A percentile compares a stretch with the other conserved stretches of the same genome.
These are phyloP conservation scores for Chrysochromulina tobinii DNA, from an alignment of 78 protist genomes.

Conservation along the genomic window DNA sequence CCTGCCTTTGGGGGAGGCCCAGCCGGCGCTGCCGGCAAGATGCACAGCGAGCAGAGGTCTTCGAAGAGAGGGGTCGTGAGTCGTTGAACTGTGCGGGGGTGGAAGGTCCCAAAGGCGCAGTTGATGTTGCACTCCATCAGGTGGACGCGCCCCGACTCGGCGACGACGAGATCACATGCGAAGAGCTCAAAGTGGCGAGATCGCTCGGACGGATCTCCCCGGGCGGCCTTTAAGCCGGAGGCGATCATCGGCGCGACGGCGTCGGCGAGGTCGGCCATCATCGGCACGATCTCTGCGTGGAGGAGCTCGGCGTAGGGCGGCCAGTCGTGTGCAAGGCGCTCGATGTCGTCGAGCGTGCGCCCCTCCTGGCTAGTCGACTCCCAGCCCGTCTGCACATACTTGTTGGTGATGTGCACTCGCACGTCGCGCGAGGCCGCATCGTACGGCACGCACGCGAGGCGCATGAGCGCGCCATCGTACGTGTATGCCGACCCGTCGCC, in stretches of 20 bases:
- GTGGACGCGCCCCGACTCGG: background rate
- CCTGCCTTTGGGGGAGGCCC: background rate
- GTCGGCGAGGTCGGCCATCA: background rate
- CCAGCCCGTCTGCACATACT: conserved; percentile 5
- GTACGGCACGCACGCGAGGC: background rate
- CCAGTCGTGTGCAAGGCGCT: background rate
- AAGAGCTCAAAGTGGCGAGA: conserved; percentile 6
- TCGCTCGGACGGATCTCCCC: no score
- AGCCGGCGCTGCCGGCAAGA: background rate
- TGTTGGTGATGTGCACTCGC: conserved; percentile 24
- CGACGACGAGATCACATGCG: background rate
- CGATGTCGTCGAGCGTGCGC: conserved; percentile 4
- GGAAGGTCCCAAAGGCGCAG: background rate
- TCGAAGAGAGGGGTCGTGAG: background rate
- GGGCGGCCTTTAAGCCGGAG: background rate
- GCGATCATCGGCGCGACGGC: background rate
- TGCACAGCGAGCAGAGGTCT: background rate
- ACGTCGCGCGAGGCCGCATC: background rate
- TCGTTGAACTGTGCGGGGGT: background rate
- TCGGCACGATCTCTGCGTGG: background rate
- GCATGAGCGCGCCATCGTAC: background rate
- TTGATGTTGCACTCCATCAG: conserved; percentile 8
- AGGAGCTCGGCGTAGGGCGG: background rate
- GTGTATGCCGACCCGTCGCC: background rate
- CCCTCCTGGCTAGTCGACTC: background rate